These are phyloP conservation scores for Ettlia oleoabundans DNA, from an alignment of 139 green algal genomes.

Conservation along the genomic window DNA sequence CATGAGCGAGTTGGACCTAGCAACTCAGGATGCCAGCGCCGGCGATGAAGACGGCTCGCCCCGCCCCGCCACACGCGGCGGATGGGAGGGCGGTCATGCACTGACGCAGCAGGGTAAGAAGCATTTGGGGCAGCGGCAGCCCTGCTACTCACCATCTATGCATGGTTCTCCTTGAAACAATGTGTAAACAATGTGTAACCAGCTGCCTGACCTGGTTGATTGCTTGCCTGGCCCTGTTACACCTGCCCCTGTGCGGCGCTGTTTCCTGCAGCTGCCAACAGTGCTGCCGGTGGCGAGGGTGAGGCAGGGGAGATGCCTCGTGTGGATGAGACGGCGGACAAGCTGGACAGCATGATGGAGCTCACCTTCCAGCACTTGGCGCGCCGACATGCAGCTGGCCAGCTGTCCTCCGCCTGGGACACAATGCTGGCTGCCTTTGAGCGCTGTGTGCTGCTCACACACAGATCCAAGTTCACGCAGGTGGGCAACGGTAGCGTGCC, in stretches of 20 bases:
- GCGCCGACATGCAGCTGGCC: constrained; percentile 43
- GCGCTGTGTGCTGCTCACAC: constrained; percentile 75
- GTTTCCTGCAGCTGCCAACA: too few species aligned
- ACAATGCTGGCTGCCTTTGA: constrained; percentile 78
- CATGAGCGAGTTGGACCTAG: constrained; percentile 75
- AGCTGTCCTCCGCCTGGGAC: constrained; percentile 65
- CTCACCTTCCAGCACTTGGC: constrained; percentile 77
- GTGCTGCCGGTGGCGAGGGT: background rate
- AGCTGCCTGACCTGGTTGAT: too few species aligned
- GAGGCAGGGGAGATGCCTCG: background rate
- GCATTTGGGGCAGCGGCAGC: background rate
- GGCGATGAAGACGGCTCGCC: constrained; percentile 13
- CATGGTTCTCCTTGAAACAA: too few species aligned
- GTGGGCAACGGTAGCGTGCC: too few species aligned
- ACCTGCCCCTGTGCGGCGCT: too few species aligned
- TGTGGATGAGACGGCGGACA: constrained; percentile 75
- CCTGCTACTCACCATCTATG: too few species aligned
- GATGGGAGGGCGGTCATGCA: constrained; percentile 66
- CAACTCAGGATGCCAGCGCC: constrained; percentile 26
- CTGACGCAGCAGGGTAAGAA: background rate
- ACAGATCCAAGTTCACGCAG: constrained; percentile 94
- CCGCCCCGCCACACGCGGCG: constrained; percentile 42
- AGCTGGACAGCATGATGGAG: constrained; percentile 92
- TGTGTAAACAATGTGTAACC: too few species aligned
- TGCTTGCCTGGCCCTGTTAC: too few species aligned